Base-by-base conservation (phyloP, 495 filamentous ascomycete species). In the Xylaria grammica region DNA sequence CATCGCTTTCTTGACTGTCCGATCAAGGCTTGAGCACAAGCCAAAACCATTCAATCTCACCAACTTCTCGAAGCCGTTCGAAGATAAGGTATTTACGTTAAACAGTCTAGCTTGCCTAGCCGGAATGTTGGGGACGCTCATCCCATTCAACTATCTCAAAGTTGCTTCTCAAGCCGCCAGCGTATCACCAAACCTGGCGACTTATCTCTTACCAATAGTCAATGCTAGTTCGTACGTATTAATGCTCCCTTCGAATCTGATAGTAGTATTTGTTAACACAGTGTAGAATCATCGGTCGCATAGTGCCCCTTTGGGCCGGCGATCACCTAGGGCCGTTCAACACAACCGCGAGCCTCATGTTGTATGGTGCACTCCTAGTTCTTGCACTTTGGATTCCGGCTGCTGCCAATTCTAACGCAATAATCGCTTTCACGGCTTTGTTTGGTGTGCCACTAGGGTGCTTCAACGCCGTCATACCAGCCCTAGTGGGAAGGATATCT, bases 361-460 rank as follows among this genome's bases (percentile, higher is more conserved):
- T 51, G 11, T 51, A 51, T 30, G 15, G 49, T 17, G 49, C 49
- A 30, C n/a, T 51, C 26, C 49, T 51, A n/a, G 49, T 71, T 24
- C 76, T 74, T 50, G 63, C 59, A n/a, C 49, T 51, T 9, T 78
- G 74, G 74, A 68, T 74, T n/a, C 69, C 72, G 1, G 68, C 73
- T 2, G 26, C 49, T 29, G 49, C 49, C 17, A 59, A 64, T 15
- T 69, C 60, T 53, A 61, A 62, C 0, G 70, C 69, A 15, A 65
- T 79, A 4, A 67, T 81, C 6, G 72, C 74, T 19, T 79, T 72
- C 59, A 51, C 69, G 9, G 62, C 72, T n/a, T 67, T 78, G 20
- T 81, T 74, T 64, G 78, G 78, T 0, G 63, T 75, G 22, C 57
- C 77, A 52, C 26, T 29, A 17, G 49, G 49, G 1, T 51, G 49